Conservation (phyloP, 805 yeast species). For the Tetrapisispora pingtungensis region DNA sequence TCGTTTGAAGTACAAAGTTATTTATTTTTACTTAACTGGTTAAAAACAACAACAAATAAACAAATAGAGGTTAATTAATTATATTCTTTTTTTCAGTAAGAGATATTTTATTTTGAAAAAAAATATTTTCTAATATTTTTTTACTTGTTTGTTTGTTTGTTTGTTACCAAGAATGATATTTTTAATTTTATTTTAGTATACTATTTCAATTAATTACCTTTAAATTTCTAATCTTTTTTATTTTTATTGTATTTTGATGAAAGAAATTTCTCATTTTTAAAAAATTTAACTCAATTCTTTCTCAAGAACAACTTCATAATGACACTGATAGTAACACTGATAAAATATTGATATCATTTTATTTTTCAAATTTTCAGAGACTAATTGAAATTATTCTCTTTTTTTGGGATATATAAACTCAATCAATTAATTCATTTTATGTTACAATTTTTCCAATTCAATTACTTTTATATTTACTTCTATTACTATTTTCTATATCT, state of each 20-base stretch:
- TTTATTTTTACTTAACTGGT: no score
- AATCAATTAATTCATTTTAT: background rate
- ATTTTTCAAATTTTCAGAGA: no score
- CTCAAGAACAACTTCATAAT: no score
- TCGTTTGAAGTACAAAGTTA: background rate
- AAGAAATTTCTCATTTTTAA: background rate
- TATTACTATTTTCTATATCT: background rate
- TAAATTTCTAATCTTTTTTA: background rate
- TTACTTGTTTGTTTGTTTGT: no score
- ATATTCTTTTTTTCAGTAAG: background rate
- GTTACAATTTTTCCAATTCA: no score
- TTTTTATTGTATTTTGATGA: background rate
- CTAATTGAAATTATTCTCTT: no score
- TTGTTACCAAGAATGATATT: no score
- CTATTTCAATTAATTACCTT: background rate
- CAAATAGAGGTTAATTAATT: background rate
- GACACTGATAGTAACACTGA: no score
- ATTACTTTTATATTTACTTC: background rate
- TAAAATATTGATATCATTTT: no score
- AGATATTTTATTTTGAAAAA: background rate
- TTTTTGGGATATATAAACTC: conserved; percentile 2
- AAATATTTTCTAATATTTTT: no score
- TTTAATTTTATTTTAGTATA: no score
- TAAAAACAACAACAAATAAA: no score
- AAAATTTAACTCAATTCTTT: background rate